A percentile compares a stretch with the other conserved stretches of the same genome.
These are phyloP conservation scores for Lipomyces orientalis DNA, from an alignment of 805 yeast species.

Conservation along the genomic window DNA sequence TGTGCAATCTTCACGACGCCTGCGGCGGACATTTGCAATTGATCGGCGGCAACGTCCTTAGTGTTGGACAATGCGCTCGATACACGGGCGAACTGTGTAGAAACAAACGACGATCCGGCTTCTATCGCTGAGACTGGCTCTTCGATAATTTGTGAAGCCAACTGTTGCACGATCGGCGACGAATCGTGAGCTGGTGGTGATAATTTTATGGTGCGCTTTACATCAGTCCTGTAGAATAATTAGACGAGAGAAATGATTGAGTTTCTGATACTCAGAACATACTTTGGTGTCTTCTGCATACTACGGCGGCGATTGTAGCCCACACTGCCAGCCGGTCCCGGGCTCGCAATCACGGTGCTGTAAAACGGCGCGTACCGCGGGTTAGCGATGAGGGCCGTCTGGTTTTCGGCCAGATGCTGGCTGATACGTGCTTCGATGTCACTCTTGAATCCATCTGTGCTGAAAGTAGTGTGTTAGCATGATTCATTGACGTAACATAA, in stretches of 20 bases:
- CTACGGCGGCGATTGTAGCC: conserved; percentile 26
- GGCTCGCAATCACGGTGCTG: conserved; percentile 23
- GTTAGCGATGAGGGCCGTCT: conserved; percentile 32
- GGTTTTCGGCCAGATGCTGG: conserved; percentile 33
- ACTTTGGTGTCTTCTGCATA: conserved; percentile 30
- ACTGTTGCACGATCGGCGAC: not conserved
- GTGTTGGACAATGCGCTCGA: not conserved
- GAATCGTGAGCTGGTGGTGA: not conserved
- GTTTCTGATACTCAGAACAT: conserved; percentile 20
- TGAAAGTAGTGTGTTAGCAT: not conserved
- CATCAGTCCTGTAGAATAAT: not conserved
- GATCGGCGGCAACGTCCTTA: conserved; percentile 1
- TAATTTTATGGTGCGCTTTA: conserved; percentile 4
- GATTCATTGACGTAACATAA: not conserved
- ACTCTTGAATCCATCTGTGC: conserved; percentile 42
- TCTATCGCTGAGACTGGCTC: not conserved
- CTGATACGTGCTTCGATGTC: conserved; percentile 44
- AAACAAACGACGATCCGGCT: conserved; percentile 2
- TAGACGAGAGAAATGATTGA: not conserved
- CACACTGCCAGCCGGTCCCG: conserved; percentile 22
- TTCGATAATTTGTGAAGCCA: not conserved
- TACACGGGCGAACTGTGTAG: conserved; percentile 1
- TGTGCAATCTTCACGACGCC: conserved; percentile 8
- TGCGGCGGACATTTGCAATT: not conserved
- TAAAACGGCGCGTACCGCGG: conserved; percentile 38